Percentiles rank a stretch among this genome's conserved stretches.
Conservation (phyloP, 2,329 filamentous ascomycete species). For the Penicillium olsonii region DNA sequence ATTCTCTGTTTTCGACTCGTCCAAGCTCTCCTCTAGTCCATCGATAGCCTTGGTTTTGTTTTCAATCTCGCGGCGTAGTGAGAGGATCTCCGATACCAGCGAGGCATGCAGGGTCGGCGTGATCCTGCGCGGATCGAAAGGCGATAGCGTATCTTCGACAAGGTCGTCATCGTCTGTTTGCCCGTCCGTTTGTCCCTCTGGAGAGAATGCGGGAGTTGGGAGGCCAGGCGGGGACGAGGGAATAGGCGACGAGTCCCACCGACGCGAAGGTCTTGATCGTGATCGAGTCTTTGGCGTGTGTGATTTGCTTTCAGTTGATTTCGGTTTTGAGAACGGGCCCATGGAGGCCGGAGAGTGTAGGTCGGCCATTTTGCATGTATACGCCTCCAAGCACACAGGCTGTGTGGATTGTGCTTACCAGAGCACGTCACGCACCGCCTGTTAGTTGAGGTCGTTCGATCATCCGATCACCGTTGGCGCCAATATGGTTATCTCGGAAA, state of each 20-base stretch:
- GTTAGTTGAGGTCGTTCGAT: conserved; percentile 21
- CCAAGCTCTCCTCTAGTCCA: conserved; percentile 73
- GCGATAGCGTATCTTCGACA: conserved; percentile 67
- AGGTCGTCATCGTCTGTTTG: conserved; percentile 36
- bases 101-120: conserved; percentile 94
- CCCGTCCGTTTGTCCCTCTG: conserved; percentile 40
- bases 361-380: conserved; percentile 30
- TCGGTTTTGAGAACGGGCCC: conserved; percentile 67
- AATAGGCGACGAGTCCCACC: conserved; percentile 65
- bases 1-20: conserved; percentile 71
- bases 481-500: background rate
- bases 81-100: conserved; percentile 89
- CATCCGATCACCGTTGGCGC: conserved; percentile 14
- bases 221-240: conserved; percentile 63
- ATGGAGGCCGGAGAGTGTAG: conserved; percentile 58
- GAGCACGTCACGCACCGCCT: conserved; percentile 23
- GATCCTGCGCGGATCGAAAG: conserved; percentile 86
- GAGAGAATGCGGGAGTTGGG: conserved; percentile 45
- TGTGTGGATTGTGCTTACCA: conserved; percentile 22
- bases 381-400: conserved; percentile 19
- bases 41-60: conserved; percentile 87
- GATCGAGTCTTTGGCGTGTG: conserved; percentile 22
- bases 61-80: conserved; percentile 83
- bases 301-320: conserved; percentile 42
- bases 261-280: conserved; percentile 65